A percentile compares a stretch with the other conserved stretches of the same genome.
These are phyloP conservation scores for Ceratocystis cacaofunesta DNA, from an alignment of 2,329 filamentous ascomycete species.

Conservation along the genomic window DNA sequence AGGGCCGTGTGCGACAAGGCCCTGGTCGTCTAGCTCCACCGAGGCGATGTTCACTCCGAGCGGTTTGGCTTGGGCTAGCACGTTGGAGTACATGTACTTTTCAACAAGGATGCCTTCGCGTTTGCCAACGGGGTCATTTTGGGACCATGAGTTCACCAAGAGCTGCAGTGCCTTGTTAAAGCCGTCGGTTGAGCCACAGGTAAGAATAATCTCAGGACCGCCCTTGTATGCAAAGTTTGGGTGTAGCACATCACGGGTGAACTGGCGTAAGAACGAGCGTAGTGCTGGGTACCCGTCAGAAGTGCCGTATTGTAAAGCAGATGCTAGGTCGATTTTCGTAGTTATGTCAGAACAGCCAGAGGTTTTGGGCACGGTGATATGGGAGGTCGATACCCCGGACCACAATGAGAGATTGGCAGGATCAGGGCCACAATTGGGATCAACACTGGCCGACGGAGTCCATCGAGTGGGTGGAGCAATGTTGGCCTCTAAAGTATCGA, in stretches of 20 bases:
- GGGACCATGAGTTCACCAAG: slow-evolving; percentile 58
- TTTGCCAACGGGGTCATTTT: slow-evolving; percentile 49
- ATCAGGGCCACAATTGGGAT: not conserved
- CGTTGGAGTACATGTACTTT: slow-evolving; percentile 66
- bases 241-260: slow-evolving; percentile 61
- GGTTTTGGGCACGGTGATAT: slow-evolving; percentile 58
- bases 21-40: slow-evolving; percentile 61
- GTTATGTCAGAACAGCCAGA: slow-evolving; percentile 41
- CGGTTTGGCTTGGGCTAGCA: slow-evolving; percentile 51
- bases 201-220: slow-evolving; percentile 65
- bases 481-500: slow-evolving; percentile 75
- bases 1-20: slow-evolving; percentile 60
- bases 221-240: slow-evolving; percentile 64
- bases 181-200: slow-evolving; percentile 73
- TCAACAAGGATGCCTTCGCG: slow-evolving; percentile 69
- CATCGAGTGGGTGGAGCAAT: slow-evolving; percentile 62
- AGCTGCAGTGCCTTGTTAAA: slow-evolving; percentile 64
- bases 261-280: slow-evolving; percentile 62
- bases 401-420: slow-evolving; percentile 20
- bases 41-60: slow-evolving; percentile 58
- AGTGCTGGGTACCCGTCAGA: slow-evolving; percentile 69
- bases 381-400: slow-evolving; percentile 25
- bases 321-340: slow-evolving; percentile 63
- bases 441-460: slow-evolving; percentile 34
- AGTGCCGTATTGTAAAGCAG: slow-evolving; percentile 77